Conservation (phyloP, 495 filamentous ascomycete species). For the Daldinia bambusicola region DNA sequence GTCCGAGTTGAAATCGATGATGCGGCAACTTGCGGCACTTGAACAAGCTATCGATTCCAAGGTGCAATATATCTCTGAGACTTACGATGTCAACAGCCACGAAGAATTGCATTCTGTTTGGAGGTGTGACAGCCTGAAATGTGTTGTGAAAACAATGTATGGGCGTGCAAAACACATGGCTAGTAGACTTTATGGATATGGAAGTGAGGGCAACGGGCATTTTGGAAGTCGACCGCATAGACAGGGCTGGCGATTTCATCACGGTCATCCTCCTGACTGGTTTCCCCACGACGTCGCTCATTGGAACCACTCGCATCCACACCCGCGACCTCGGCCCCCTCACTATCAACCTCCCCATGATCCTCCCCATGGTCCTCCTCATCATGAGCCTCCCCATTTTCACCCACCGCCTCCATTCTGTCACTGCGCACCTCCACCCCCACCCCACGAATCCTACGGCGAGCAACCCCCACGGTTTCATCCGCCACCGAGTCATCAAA, state of each 20-base stretch:
- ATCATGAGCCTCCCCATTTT: constrained; percentile 32
- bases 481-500: constrained; percentile 9
- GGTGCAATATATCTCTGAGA: constrained; percentile 42
- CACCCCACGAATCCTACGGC: constrained; percentile 5
- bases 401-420: constrained; percentile 41
- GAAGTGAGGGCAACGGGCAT: constrained; percentile 19
- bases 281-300: constrained; percentile 30
- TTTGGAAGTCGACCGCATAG: constrained; percentile 23
- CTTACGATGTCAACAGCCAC: constrained; percentile 34
- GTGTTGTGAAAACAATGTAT: constrained; percentile 44
- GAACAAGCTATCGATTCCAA: constrained; percentile 49
- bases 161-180: constrained; percentile 40
- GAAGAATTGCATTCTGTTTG: constrained; percentile 32
- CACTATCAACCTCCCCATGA: constrained; percentile 25
- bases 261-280: constrained; percentile 34
- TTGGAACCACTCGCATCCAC: constrained; percentile 40
- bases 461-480: constrained; percentile 14
- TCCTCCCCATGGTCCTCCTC: constrained; percentile 31
- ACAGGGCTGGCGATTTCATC: constrained; percentile 32
- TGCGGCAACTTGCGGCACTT: constrained; percentile 45
- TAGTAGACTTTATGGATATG: constrained; percentile 37
- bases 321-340: constrained; percentile 25
- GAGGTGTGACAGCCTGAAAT: constrained; percentile 46
- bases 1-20: constrained; percentile 49
- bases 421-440: constrained; percentile 34